These are phyloP conservation scores for Apophysomyces variabilis DNA, from an alignment of 371 early-diverging fungal species.

Conservation along the genomic window DNA sequence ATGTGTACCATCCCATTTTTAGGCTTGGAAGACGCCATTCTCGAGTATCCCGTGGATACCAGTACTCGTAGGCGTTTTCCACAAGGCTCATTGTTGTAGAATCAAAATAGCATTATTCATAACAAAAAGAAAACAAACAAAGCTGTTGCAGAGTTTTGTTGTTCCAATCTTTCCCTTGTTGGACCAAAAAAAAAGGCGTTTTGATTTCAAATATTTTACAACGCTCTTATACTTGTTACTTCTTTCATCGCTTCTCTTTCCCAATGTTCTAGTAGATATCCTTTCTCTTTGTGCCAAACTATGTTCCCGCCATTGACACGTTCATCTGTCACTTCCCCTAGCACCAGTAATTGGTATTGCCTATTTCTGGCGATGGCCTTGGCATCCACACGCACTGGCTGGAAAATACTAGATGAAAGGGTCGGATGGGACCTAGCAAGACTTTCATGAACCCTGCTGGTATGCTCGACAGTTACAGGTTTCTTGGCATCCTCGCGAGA, in stretches of 20 bases:
- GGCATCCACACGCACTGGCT: conserved; percentile 34
- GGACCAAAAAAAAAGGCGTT: too few species aligned
- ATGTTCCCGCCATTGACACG: neutral
- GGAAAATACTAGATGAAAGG: conserved; percentile 22
- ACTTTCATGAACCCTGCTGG: neutral
- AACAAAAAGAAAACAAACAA: neutral
- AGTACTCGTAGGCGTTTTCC: conserved; percentile 62
- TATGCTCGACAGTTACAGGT: neutral
- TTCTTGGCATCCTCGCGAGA: neutral
- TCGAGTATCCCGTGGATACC: conserved; percentile 64
- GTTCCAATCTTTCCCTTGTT: neutral
- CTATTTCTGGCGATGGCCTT: conserved; percentile 35
- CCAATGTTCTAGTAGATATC: conserved; percentile 13
- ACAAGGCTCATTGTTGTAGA: conserved; percentile 50
- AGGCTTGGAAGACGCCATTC: conserved; percentile 61
- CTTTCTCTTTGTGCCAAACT: neutral
- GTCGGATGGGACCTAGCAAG: neutral
- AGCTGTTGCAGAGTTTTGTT: neutral
- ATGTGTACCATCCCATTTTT: neutral
- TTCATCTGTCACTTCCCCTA: conserved; percentile 21
- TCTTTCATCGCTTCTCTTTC: conserved; percentile 17
- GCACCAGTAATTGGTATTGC: conserved; percentile 38
- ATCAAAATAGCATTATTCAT: too few species aligned
- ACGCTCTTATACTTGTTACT: conserved; percentile 12
- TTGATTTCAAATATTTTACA: neutral